Conservation (phyloP, 1,139 yeast genomes). For the Groenewaldozyma sp. region DNA sequence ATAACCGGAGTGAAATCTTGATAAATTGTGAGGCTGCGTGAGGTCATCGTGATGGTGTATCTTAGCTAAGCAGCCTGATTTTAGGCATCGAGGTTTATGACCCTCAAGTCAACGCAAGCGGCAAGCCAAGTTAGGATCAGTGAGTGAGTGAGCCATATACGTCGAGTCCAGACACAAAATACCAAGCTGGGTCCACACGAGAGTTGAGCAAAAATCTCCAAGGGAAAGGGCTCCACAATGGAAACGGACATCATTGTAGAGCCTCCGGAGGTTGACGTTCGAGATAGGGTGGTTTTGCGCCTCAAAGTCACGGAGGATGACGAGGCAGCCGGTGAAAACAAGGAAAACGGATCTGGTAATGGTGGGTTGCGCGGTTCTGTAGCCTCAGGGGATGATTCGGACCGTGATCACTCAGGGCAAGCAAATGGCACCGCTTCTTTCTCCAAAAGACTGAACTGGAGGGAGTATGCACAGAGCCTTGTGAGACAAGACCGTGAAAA, state of each 20-base stretch:
- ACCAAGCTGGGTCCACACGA: no score
- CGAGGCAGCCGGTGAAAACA: neutral
- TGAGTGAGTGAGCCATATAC: no score
- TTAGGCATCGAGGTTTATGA: no score
- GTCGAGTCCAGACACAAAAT: no score
- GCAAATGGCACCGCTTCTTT: neutral
- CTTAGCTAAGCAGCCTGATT: no score
- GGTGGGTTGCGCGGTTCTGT: neutral
- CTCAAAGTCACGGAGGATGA: neutral
- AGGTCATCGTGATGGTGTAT: no score
- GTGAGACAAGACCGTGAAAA: conserved; percentile 5
- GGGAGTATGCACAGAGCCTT: conserved; percentile 9
- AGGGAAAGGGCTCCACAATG: neutral
- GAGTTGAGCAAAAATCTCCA: no score
- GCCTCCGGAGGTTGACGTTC: neutral
- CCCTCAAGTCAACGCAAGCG: no score
- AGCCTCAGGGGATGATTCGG: neutral
- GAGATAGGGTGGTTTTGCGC: conserved; percentile 1
- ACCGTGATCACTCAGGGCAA: neutral
- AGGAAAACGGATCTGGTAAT: conserved; percentile 1
- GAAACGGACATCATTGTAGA: conserved; percentile 1
- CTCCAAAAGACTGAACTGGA: conserved; percentile 5
- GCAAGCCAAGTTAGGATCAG: no score
- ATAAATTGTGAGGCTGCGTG: no score
- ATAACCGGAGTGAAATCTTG: no score